Conservation (phyloP, 2,329 filamentous ascomycete genomes). For the Zymoseptoria ardabiliae region DNA sequence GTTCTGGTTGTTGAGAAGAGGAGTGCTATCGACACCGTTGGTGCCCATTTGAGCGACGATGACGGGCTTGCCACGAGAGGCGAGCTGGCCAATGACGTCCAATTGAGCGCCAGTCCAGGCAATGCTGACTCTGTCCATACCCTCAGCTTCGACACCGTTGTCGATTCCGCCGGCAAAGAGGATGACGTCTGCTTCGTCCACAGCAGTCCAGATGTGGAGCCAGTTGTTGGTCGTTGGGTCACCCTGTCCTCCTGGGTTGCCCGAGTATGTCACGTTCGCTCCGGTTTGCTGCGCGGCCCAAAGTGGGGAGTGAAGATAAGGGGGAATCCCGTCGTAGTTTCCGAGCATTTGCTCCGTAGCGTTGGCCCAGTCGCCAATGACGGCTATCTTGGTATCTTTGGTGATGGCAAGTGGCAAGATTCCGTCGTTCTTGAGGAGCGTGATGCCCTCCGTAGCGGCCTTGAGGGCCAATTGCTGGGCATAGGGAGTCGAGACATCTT, state of each 20-base stretch:
- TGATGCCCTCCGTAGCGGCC: constrained; percentile 43
- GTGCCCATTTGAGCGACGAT: constrained; percentile 48
- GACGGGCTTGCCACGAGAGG: constrained; percentile 42
- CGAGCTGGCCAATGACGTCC: constrained; percentile 44
- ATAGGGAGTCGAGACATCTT: constrained; percentile 49
- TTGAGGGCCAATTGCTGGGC: constrained; percentile 50
- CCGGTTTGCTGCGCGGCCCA: constrained; percentile 43
- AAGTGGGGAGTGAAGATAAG: constrained; percentile 49
- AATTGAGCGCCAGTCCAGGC: constrained; percentile 48
- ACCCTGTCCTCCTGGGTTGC: constrained; percentile 29
- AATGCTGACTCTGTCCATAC: constrained; percentile 44
- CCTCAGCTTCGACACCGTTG: constrained; percentile 46
- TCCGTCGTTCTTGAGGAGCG: constrained; percentile 48
- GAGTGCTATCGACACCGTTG: constrained; percentile 46
- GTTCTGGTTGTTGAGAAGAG: constrained; percentile 41
- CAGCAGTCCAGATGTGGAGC: constrained; percentile 28
- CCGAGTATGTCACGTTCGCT: constrained; percentile 40
- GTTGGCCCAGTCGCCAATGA: constrained; percentile 54
- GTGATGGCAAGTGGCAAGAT: constrained; percentile 37
- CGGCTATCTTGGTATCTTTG: constrained; percentile 39
- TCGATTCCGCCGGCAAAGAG: constrained; percentile 52
- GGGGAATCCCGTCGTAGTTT: constrained; percentile 51
- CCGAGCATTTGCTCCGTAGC: constrained; percentile 52
- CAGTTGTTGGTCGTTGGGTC: constrained; percentile 29
- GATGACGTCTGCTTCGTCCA: constrained; percentile 44